Base-by-base conservation (phyloP, 2,329 filamentous ascomycete genomes). In the Pleomassaria siparia region DNA sequence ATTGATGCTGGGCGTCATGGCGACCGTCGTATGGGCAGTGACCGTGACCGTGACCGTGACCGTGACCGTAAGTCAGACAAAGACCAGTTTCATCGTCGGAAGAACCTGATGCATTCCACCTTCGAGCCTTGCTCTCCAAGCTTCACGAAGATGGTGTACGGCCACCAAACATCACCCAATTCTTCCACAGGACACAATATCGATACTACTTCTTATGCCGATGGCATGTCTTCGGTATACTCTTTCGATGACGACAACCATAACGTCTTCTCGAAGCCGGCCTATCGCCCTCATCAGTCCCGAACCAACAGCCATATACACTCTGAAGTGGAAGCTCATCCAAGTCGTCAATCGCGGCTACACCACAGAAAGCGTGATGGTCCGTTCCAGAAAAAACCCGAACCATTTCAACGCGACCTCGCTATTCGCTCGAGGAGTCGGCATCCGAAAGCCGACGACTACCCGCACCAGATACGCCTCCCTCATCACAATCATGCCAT, bases 201-300 rank as follows among this genome's bases (percentile, higher is more conserved):
- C n/a, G 36, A 40, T n/a, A 25, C 36, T 40, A 21, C 20, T 21
- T 40, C 36, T 24, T 15, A 25, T n/a, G 21, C 13, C 15, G 24
- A 32, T 13, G 29, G 28, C 16, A 20, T 10, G 9, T 43, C 39
- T 12, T 42, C 39, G 8, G 21, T 30, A 4, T 30, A 35, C 15
- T 35, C 32, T 35, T 18, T 35, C 25, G 20, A 30, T 21, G 24
- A 25, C 25, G 15, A 33, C 13, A 12, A 35, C 40, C n/a, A n/a
- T n/a, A 43, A 29, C 16, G 28, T 22, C 40, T 43, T 43, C 18
- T 43, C 40, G n/a, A 15, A 25, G 15, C 21, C 36, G 8, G 20
- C 10, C 16, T 16, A 35, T 8, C 32, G 5, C 12, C 4, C 32
- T 18, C 36, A 15, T 7, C 36, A 20, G 3, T 21, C 20, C 12